These are phyloP conservation scores for Hygrocybe coccinea DNA, from an alignment of 768 basidiomycete genomes.

Conservation along the genomic window DNA sequence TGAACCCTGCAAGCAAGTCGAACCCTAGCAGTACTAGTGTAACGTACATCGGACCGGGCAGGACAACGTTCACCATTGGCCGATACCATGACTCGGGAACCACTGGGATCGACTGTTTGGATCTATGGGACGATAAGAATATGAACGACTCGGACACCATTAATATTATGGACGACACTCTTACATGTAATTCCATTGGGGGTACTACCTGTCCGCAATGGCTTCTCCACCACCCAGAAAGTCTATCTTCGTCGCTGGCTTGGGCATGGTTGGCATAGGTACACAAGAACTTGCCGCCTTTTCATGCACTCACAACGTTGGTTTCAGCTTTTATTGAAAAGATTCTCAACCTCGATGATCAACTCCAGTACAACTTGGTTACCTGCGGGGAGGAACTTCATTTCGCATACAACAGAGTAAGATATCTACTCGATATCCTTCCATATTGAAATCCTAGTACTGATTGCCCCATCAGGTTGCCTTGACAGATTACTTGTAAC, in stretches of 20 bases:
- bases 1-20: too few species aligned
- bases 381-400: slow-evolving; percentile 56
- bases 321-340: slow-evolving; percentile 62
- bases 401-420: slow-evolving; percentile 55
- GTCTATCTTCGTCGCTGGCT: slow-evolving; percentile 40
- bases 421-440: slow-evolving; percentile 24
- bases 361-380: slow-evolving; percentile 45
- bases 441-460: not conserved
- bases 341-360: slow-evolving; percentile 51
- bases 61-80: too few species aligned
- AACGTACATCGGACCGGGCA: too few species aligned
- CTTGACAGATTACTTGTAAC: slow-evolving; percentile 56
- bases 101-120: too few species aligned
- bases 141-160: too few species aligned
- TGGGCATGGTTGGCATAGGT: slow-evolving; percentile 64
- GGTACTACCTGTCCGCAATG: not conserved
- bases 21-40: too few species aligned
- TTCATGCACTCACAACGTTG: not conserved
- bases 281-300: slow-evolving; percentile 2
- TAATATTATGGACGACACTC: too few species aligned
- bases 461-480: not conserved
- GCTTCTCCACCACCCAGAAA: not conserved
- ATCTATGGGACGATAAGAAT: too few species aligned
- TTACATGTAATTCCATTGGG: too few species aligned
- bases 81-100: too few species aligned